Percentiles rank a stretch among this genome's conserved stretches.
These are phyloP conservation scores for Colletotrichum horii DNA, from an alignment of 2,329 filamentous ascomycete species.

Conservation along the genomic window DNA sequence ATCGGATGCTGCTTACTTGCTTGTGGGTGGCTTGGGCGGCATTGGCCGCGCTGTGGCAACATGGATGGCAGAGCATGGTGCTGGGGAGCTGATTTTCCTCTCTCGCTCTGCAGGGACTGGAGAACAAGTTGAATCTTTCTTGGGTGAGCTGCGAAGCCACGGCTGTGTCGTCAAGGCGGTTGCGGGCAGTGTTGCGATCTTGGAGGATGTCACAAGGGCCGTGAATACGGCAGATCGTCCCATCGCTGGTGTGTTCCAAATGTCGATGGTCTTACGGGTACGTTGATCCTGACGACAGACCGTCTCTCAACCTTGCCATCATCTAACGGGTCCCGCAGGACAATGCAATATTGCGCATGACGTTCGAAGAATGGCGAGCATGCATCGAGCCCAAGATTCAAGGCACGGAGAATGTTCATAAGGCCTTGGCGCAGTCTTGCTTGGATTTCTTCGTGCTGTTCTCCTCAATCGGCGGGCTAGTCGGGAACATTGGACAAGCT, in stretches of 20 bases:
- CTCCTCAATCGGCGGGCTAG: constrained; percentile 29
- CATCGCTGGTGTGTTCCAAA: not conserved
- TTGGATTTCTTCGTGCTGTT: constrained; percentile 33
- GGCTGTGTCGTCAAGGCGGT: not conserved
- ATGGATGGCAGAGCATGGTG: constrained; percentile 54
- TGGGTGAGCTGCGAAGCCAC: not conserved
- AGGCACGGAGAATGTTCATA: constrained; percentile 40
- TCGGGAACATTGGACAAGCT: constrained; percentile 31
- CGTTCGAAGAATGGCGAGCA: constrained; percentile 31
- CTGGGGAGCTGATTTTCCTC: constrained; percentile 50
- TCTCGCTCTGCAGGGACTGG: constrained; percentile 44
- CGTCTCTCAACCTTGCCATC: constrained; percentile 27
- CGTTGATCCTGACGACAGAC: constrained; percentile 33
- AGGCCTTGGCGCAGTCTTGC: constrained; percentile 19
- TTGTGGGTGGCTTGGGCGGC: constrained; percentile 57
- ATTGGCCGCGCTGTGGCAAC: constrained; percentile 52
- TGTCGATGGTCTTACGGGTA: constrained; percentile 27
- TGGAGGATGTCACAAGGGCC: not conserved
- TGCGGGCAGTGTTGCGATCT: not conserved
- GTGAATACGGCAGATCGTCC: not conserved
- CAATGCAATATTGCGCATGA: constrained; percentile 37
- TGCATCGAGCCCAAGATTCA: constrained; percentile 32
- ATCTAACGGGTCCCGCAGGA: constrained; percentile 34
- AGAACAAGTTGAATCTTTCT: not conserved
- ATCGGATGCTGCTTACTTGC: constrained; percentile 39